Base-by-base conservation (phyloP, 441 rosid species). In the Populus hybrid region DNA sequence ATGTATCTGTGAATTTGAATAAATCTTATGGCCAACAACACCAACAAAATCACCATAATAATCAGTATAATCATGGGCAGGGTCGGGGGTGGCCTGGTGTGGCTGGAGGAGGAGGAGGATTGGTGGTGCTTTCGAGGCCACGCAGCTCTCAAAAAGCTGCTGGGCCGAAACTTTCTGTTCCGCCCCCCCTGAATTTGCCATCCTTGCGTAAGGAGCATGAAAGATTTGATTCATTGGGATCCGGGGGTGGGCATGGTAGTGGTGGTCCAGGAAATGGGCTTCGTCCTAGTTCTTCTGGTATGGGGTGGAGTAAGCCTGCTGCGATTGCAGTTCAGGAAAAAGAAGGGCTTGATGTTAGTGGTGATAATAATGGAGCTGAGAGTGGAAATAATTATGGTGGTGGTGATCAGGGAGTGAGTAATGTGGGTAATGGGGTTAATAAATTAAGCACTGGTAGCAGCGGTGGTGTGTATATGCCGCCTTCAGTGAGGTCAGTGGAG, bases 101-200 rank as follows among this genome's bases (percentile, higher is more conserved):
- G 80, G 82, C 81, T 8, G 85, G 88, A 61, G 86, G 92, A 23
- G 93, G 91, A 2, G 93, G 91, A 2, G 90, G 91, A 61, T 94
- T 94, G 99, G 91, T 90, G 75, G 97, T 93, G 81, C 94, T 94
- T 77, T 94, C 97, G 10, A 86, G 97, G 74, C 97, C 97, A 61
- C 91, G 98, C 67, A 93, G 98, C 88, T 90, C 94, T 9, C 99
- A 96, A 75, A 94, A 96, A 75, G 86, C 83, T 76, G 76, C 88
- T 89, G 97, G 91, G 88, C 83, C 90, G 76, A 96, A 93, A 90
- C 89, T 96, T 87, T 93, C 98, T 78, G 95, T 96, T 83, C 99
- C 99, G 83, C 97, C 97, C 92, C 99, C 99, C 90, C 82, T 96
- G 97, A 96, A 96, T 88, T 84, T 96, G 78, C 99, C 99, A 0